A percentile compares a stretch with the other conserved stretches of the same genome.
phyloP scores from a whole-genome alignment of 208 protist species.

The Plasmodiophora brassicae region DNA sequence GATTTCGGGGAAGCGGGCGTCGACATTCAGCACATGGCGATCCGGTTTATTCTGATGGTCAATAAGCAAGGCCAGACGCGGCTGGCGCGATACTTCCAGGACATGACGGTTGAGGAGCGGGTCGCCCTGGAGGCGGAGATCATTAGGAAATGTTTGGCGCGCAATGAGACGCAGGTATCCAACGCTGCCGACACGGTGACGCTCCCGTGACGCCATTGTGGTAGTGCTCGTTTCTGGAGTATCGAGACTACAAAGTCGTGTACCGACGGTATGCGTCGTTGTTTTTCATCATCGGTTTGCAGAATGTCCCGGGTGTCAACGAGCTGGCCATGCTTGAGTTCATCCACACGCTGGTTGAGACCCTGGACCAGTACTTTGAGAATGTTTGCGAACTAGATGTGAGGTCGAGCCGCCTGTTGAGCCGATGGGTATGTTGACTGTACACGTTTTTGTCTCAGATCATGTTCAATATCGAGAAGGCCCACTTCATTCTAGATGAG shows the following conservation, averaged over 20 bases:
- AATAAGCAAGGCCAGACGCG: constrained; percentile 93
- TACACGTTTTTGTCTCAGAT: constrained; percentile 49
- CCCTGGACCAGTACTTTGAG: constrained; percentile 77
- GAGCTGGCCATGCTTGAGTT: constrained; percentile 82
- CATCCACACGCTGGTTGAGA: constrained; percentile 83
- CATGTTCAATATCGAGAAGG: constrained; percentile 86
- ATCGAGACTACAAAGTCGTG: constrained; percentile 77
- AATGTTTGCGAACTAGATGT: constrained; percentile 80
- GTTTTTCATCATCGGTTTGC: constrained; percentile 86
- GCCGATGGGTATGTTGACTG: neutral
- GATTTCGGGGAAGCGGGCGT: no score
- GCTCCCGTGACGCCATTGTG: neutral
- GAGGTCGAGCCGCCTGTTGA: neutral
- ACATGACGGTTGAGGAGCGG: constrained; percentile 70
- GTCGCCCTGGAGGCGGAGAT: constrained; percentile 74
- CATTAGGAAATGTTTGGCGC: constrained; percentile 81
- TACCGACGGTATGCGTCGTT: constrained; percentile 87
- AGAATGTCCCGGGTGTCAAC: constrained; percentile 64
- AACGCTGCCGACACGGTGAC: neutral
- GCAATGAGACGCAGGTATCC: constrained; percentile 63
- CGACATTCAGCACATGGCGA: constrained; percentile 62
- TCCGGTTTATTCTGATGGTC: constrained; percentile 88
- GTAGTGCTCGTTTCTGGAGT: constrained; percentile 85
- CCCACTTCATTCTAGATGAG: constrained; percentile 81
- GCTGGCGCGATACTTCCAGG: constrained; percentile 69